Evolutionary conservation across 176 grass and related monocot genomes (phyloP), one percentile per base, ranked within the genome.

Genomic region (Oryza officinalis): DNA sequence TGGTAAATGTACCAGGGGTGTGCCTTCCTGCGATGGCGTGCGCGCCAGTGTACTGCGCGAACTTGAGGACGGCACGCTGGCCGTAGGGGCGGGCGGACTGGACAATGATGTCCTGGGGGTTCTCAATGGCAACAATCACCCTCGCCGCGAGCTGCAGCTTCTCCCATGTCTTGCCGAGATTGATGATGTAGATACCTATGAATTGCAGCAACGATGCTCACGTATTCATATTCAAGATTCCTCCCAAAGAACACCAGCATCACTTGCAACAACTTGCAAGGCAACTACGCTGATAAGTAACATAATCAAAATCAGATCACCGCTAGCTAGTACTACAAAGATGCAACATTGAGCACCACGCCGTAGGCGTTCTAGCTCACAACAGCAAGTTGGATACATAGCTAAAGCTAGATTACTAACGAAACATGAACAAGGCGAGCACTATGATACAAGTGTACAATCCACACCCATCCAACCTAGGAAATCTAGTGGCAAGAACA

Each of bases 51-150:
- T 94, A 88, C 79, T 97, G 94, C 0, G 94, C 92, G 18, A 97
- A 97, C 80, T 97, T 97, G 82, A 97, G 75, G 27, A 97, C 89
- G 4, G 94, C 94, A 4, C 94, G 90, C 80, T 97, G 94, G 72
- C 94, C 94, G 14, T 97, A 97, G 17, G 94, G 94, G 64, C 94
- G 93, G 17, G 94, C 94, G 1, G 94, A 97, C 71, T 97, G 94
- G 47, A 97, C 94, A 30, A 97, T 97, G 17, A 97, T 97, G 75
- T 97, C 94, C 76, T 94, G 87, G 0, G 94, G 94, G 76, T 97
- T 97, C 89, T 97, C 94, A 20, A 97, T 92, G 69, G 92, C 92
- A 20, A 94, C 94, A 3, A 97, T 97, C 43, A 97, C 94, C 65
- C 92, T 88, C 2, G 94, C 94, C 3, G 94, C 94, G 25, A 94